Percentiles rank a stretch among this genome's conserved stretches.
Conservation (phyloP, 768 basidiomycete genomes). For the Calvatia gigantea region DNA sequence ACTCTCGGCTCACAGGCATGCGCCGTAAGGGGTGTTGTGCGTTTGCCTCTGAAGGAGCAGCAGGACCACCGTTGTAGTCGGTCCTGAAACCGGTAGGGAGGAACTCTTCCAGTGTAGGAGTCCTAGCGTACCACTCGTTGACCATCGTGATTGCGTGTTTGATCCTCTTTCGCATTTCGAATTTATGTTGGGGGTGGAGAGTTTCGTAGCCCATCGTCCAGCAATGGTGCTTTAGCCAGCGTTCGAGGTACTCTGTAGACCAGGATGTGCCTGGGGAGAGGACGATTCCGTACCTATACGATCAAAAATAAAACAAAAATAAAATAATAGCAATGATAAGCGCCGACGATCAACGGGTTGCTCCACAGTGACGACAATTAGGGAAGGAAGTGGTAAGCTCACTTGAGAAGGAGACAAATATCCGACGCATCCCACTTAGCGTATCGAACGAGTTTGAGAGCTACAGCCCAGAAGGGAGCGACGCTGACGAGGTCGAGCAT, state of each 20-base stretch:
- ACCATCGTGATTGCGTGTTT: conserved; percentile 47
- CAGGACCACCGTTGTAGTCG: not conserved
- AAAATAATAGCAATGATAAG: not conserved
- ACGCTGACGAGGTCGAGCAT: conserved; percentile 54
- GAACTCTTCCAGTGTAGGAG: conserved; percentile 1
- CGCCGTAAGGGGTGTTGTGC: not conserved
- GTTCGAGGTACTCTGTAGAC: conserved; percentile 50
- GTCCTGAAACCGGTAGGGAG: conserved; percentile 5
- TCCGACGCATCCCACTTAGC: conserved; percentile 59
- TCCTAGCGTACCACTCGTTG: conserved; percentile 20
- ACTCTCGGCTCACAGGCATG: not conserved
- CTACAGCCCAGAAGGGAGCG: conserved; percentile 69
- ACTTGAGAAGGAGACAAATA: conserved; percentile 64
- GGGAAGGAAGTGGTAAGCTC: conserved; percentile 25
- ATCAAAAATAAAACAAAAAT: conserved; percentile 23
- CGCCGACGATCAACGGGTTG: not conserved
- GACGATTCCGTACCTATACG: conserved; percentile 46
- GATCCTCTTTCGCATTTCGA: conserved; percentile 47
- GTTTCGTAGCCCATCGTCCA: conserved; percentile 60
- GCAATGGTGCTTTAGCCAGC: conserved; percentile 55
- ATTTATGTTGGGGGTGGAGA: conserved; percentile 42
- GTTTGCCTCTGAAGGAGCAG: not conserved
- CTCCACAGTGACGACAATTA: not conserved
- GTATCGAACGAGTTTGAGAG: conserved; percentile 70
- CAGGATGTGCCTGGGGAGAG: conserved; percentile 46